phyloP scores from a whole-genome alignment of 139 green algal species.

The Spirogloea muscicola region DNA sequence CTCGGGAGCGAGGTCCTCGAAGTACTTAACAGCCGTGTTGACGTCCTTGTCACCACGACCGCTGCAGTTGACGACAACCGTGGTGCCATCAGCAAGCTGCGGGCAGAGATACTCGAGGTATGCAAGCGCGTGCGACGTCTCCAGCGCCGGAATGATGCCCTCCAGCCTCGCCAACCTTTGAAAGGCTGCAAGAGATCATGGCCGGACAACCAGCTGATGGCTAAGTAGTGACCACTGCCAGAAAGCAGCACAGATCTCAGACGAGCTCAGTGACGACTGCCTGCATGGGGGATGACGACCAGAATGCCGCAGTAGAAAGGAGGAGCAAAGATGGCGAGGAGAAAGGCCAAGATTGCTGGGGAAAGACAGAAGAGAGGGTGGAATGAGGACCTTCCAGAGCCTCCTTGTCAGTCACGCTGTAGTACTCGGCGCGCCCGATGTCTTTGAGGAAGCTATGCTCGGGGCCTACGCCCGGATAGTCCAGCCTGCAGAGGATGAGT shows the following conservation, averaged over 20 bases:
- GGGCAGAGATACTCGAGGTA: constrained; percentile 84
- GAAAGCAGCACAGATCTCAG: not conserved
- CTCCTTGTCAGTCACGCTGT: constrained; percentile 81
- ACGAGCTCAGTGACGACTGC: not conserved
- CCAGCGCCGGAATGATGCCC: constrained; percentile 97
- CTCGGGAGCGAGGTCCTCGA: no score
- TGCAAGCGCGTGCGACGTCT: constrained; percentile 91
- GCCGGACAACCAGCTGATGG: no score
- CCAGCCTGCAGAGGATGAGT: constrained; percentile 56
- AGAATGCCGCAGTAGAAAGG: not conserved
- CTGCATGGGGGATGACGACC: not conserved
- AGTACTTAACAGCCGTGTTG: constrained; percentile 72
- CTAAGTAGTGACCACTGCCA: no score
- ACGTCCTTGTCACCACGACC: constrained; percentile 97
- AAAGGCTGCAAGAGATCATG: constrained; percentile 44
- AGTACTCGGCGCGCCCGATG: constrained; percentile 82
- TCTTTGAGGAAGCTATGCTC: constrained; percentile 96
- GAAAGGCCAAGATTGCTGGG: not conserved
- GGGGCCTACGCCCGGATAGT: constrained; percentile 91
- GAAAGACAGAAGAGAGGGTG: not conserved
- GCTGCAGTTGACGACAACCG: constrained; percentile 90
- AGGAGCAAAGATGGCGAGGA: not conserved
- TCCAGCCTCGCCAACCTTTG: constrained; percentile 72
- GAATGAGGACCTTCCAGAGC: constrained; percentile 55
- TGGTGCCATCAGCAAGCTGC: constrained; percentile 68